Conservation (phyloP, 228 moss, liverwort and hornwort genomes). For the Sphagnum fallax region DNA sequence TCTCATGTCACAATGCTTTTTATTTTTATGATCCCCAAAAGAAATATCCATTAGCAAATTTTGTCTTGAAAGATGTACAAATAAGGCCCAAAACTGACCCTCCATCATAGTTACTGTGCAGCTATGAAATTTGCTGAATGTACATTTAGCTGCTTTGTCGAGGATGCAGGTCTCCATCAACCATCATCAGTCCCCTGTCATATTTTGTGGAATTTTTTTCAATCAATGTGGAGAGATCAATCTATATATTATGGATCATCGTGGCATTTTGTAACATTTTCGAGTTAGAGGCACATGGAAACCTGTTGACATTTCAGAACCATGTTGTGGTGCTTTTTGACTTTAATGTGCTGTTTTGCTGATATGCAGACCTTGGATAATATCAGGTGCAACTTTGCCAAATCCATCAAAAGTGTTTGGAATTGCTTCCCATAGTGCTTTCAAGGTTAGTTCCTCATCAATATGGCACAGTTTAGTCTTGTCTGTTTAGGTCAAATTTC, state of each 20-base stretch:
- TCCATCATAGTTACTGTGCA: background rate
- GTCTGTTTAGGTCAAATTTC: background rate
- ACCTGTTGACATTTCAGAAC: too few relatives aligned
- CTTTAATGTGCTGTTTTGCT: background rate
- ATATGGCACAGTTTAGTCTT: background rate
- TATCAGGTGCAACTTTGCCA: background rate
- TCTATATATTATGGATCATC: too few relatives aligned
- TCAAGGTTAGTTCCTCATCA: background rate
- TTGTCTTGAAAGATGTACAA: too few relatives aligned
- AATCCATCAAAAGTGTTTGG: background rate
- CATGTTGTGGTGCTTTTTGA: too few relatives aligned
- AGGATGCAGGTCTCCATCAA: background rate
- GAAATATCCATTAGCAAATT: too few relatives aligned
- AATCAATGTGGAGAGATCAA: too few relatives aligned
- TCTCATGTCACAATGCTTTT: too few relatives aligned
- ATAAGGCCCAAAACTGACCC: background rate
- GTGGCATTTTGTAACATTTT: too few relatives aligned
- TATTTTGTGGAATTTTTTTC: too few relatives aligned
- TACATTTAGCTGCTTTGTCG: background rate
- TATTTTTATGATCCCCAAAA: too few relatives aligned
- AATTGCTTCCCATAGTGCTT: background rate
- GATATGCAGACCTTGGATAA: background rate
- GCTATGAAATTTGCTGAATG: background rate
- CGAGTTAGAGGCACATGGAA: too few relatives aligned
- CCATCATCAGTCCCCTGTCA: background rate